Percentiles rank a stretch among this genome's conserved stretches.
These are phyloP conservation scores for Penicillium canariense DNA, from an alignment of 495 filamentous ascomycete species.

Conservation along the genomic window DNA sequence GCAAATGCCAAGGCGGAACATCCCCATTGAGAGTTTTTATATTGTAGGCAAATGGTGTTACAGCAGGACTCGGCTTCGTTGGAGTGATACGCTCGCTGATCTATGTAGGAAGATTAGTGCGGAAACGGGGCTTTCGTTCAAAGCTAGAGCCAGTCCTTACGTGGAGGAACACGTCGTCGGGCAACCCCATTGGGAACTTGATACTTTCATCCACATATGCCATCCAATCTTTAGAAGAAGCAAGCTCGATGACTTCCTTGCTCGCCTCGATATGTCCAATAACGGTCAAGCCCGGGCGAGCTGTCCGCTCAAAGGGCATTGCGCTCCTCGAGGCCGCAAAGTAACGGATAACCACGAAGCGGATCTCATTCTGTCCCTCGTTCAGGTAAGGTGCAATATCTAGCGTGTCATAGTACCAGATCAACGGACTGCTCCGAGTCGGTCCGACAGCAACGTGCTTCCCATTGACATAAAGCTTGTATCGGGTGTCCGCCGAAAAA, in stretches of 20 bases:
- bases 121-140: not conserved
- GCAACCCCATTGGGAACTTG: constrained; percentile 33
- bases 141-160: constrained; percentile 21
- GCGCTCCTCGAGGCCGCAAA: constrained; percentile 28
- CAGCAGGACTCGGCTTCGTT: not conserved
- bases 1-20: constrained; percentile 34
- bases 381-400: constrained; percentile 34
- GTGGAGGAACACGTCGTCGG: constrained; percentile 41
- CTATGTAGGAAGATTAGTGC: constrained; percentile 13
- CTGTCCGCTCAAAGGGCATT: constrained; percentile 38
- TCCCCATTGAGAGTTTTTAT: constrained; percentile 37
- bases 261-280: constrained; percentile 24
- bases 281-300: constrained; percentile 34
- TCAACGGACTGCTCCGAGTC: constrained; percentile 29
- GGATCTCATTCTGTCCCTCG: constrained; percentile 29
- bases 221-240: constrained; percentile 21
- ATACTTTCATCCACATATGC: constrained; percentile 28
- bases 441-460: constrained; percentile 34
- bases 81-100: constrained; percentile 36
- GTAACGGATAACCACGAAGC: constrained; percentile 32
- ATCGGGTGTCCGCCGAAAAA: constrained; percentile 41
- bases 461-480: constrained; percentile 40
- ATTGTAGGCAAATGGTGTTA: constrained; percentile 24
- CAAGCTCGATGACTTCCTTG: constrained; percentile 18
- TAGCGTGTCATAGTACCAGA: constrained; percentile 41